These are phyloP conservation scores for Salisapilia sapeloensis DNA, from an alignment of 352 stramenopile species.

Conservation along the genomic window DNA sequence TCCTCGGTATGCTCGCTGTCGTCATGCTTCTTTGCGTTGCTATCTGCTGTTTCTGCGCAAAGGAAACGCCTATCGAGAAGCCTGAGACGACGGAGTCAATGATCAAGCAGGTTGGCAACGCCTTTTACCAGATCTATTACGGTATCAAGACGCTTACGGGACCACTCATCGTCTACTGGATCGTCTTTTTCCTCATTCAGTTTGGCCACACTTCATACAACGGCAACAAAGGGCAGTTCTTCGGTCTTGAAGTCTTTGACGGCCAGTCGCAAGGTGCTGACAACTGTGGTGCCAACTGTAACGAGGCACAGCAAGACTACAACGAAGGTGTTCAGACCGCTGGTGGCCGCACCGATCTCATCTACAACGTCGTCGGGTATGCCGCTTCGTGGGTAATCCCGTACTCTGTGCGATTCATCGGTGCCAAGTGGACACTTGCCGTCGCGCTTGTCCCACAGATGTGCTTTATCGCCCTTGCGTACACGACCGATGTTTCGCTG, in stretches of 20 bases:
- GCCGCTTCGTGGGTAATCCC: conserved; percentile 28
- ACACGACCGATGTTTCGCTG: conserved; percentile 16
- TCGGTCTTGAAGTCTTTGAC: conserved; percentile 25
- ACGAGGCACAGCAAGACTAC: conserved; percentile 15
- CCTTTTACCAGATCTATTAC: conserved; percentile 11
- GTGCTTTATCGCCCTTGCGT: conserved; percentile 32
- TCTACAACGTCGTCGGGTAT: conserved; percentile 37
- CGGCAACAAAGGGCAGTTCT: conserved; percentile 43
- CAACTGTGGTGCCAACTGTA: conserved; percentile 15
- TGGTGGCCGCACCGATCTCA: conserved; percentile 19
- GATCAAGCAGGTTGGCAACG: conserved; percentile 6
- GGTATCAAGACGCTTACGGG: conserved; percentile 9
- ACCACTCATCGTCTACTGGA: conserved; percentile 9
- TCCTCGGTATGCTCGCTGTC: conserved; percentile 29
- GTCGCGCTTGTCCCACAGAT: conserved; percentile 22
- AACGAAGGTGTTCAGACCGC: conserved; percentile 38
- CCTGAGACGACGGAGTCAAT: conserved; percentile 3
- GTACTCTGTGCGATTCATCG: conserved; percentile 18
- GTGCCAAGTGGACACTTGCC: conserved; percentile 19
- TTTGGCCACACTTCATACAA: conserved; percentile 42
- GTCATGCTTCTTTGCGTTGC: conserved; percentile 14
- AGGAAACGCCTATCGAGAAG: conserved; percentile 12
- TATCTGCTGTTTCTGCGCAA: conserved; percentile 11
- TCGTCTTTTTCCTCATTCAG: conserved; percentile 23
- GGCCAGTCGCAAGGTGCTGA: conserved; percentile 18